Evolutionary conservation across 2,329 filamentous ascomycete genomes (phyloP), one percentile per base, ranked within the genome.

Genomic region (Aspergillus piperis): DNA sequence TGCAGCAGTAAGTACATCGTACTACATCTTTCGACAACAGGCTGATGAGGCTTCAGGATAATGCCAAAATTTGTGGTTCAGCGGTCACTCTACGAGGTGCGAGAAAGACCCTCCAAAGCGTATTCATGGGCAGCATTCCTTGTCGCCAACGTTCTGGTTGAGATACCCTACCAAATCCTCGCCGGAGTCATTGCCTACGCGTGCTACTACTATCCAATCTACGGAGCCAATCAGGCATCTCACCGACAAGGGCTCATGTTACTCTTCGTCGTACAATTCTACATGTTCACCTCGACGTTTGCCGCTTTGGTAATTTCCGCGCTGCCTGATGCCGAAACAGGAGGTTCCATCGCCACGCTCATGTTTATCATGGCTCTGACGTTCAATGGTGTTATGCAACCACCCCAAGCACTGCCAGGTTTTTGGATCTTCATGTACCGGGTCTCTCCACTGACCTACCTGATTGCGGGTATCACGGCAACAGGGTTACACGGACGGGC

Each of bases 391-490:
- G 88, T 95, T 53, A 83, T 96, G 63, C 87, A 87, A 27, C 78
- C 80, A 5, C 88, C 89, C 0, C 75, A 78, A 2, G 74, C 77
- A 2, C 83, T 94, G 36, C 90, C 90, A 0, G 79, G 84, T 5
- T 92, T 93, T 82, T 94, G 90, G 90, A 87, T 89, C 67, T 92
- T 92, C 81, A 90, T 92, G 88, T 94, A 94, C 76, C 86, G 89
- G 50, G 78, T 92, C 52, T 92, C 88, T 0, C 92, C 92, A 0
- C 90, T 96, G 68, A 93, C 90, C 0, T 96, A 96, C 73, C 79
- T 95, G 15, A 86, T 94, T 25, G 83, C 84, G 8, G 90, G 88
- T 21, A 87, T 96, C 78, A 75, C 94, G 0, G 83, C 88, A 0
- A 85, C 84, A 0, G 90, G 86, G 3, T 78, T 96, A 5, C 89